phyloP scores from a whole-genome alignment of 345 rosid species.

The Crucihimalaya himalaica region DNA sequence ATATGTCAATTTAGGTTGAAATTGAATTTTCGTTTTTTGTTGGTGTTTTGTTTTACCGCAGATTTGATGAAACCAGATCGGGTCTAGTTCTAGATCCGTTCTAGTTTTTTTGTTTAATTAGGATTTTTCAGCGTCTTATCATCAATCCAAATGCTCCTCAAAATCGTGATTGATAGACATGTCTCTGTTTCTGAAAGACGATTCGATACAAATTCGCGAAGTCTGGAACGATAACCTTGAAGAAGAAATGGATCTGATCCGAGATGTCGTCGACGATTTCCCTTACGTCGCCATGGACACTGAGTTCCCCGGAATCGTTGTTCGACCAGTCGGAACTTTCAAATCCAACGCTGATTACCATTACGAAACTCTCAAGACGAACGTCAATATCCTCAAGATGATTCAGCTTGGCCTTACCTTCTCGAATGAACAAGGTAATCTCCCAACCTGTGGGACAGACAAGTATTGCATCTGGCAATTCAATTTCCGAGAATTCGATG shows the following conservation, averaged over 20 bases:
- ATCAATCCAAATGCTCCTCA: constrained; percentile 30
- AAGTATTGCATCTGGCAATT: constrained; percentile 87
- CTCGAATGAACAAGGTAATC: constrained; percentile 75
- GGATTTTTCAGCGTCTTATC: background rate
- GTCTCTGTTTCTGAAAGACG: constrained; percentile 70
- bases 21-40: background rate
- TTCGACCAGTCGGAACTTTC: constrained; percentile 73
- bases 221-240: constrained; percentile 75
- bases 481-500: constrained; percentile 76
- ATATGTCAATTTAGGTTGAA: background rate
- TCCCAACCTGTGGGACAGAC: constrained; percentile 80
- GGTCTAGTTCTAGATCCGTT: constrained; percentile 38
- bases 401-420: constrained; percentile 87
- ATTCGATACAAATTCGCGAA: constrained; percentile 80
- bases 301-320: constrained; percentile 81
- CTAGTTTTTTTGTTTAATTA: constrained; percentile 20
- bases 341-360: constrained; percentile 66
- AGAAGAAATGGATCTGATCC: constrained; percentile 68
- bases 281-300: constrained; percentile 91
- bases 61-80: constrained; percentile 41
- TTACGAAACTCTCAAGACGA: constrained; percentile 73
- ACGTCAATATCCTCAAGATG: constrained; percentile 77
- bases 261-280: constrained; percentile 66
- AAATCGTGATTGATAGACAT: constrained; percentile 40
- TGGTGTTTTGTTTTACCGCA: background rate